Percentiles rank a stretch among this genome's conserved stretches.
These are phyloP conservation scores for Periconia sp. DNA, from an alignment of 2,329 filamentous ascomycete genomes.

Conservation along the genomic window DNA sequence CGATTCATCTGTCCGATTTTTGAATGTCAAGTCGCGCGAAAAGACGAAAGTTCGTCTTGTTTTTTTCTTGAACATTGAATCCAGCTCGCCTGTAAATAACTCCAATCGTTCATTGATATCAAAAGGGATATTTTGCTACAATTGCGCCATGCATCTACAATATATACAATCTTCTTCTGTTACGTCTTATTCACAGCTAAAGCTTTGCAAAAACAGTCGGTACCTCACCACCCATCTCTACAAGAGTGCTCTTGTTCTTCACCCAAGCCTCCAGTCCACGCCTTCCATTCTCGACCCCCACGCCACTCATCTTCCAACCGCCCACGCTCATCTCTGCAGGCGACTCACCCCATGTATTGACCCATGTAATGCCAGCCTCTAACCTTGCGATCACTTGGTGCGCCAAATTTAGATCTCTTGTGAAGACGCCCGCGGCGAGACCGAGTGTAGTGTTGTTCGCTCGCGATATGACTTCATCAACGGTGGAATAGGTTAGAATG, in stretches of 20 bases:
- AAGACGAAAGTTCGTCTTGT: no score
- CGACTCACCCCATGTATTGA: constrained; percentile 92
- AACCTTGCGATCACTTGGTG: constrained; percentile 74
- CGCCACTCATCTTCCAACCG: constrained; percentile 88
- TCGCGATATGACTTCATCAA: constrained; percentile 72
- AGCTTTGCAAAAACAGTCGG: constrained; percentile 68
- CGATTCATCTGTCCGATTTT: no score
- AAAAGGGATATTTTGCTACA: no score
- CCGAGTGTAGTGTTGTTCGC: constrained; percentile 81
- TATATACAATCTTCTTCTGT: neutral
- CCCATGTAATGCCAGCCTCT: constrained; percentile 87
- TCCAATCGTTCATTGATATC: no score
- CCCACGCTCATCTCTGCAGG: constrained; percentile 92
- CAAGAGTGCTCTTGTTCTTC: constrained; percentile 84
- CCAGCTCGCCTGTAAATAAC: no score
- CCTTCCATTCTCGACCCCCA: constrained; percentile 86
- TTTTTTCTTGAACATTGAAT: no score
- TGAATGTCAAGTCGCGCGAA: no score
- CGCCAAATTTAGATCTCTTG: constrained; percentile 73
- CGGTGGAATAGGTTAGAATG: constrained; percentile 73
- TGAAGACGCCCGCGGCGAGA: constrained; percentile 84
- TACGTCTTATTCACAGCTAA: constrained; percentile 9
- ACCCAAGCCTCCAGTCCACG: constrained; percentile 82
- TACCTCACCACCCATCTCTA: constrained; percentile 77
- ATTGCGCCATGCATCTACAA: no score